Evolutionary conservation across 2,329 filamentous ascomycete genomes (phyloP), one percentile per base, ranked within the genome.

Genomic region (Apiospora malaysiana): DNA sequence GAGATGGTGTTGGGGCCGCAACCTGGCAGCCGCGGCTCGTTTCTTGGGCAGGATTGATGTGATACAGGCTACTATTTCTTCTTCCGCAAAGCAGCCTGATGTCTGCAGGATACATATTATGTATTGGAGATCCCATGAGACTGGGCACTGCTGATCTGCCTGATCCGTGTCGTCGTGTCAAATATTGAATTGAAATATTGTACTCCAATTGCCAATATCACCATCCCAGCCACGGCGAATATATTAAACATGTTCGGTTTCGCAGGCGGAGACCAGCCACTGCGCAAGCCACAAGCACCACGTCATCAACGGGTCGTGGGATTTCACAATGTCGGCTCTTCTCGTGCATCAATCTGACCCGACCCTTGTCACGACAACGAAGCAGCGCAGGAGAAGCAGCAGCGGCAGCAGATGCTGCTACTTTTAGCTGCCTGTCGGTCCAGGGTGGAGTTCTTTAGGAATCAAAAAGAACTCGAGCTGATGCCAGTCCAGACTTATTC

Each of bases 321-420:
- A 63, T 63, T 40, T 63, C 56, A n/a, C 27, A 59, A 37, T 59
- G 27, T 37, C 51, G 51, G 51, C 27, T 63, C 32, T n/a, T 63
- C 14, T 40, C 56, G 18, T 63, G 56, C 56, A 63, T 63, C 56
- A 63, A 21, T 63, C 56, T 23, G 56, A 37, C 56, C 56, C 56
- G 56, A 63, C 56, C 56, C 56, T 63, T 63, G 56, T 63, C 56
- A 63, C 56, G 56, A 63, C 56, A 63, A 63, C 56, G 18, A 63
- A 63, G 56, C 56, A 59, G 51, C 51, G 51, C 51, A 59, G 42
- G 42, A 45, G 27, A n/a, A 59, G 25, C 51, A 56, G 5, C 25
- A 37, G 27, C 27, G 40, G 56, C 56, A 63, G 27, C 27, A 59
- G 37, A 16, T 21, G 51, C 51, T 63, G 37, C 56, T 63, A 32